phyloP scores from a whole-genome alignment of 2,329 filamentous ascomycete species.

The Cercospora brassicicola region DNA sequence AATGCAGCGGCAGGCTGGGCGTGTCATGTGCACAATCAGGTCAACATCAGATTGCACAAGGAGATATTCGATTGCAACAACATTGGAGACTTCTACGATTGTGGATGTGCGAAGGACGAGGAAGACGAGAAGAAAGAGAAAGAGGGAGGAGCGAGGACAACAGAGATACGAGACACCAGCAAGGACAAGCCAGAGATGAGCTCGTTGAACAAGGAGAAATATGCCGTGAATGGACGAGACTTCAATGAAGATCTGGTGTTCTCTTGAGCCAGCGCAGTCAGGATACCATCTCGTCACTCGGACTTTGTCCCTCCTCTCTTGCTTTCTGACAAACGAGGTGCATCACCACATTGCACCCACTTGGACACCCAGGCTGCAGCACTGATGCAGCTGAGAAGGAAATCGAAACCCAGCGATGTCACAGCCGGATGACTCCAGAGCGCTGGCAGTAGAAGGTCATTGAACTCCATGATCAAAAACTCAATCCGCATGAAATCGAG shows the following conservation, averaged over 20 bases:
- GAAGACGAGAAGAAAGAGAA: conserved; percentile 21
- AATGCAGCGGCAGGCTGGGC: conserved; percentile 65
- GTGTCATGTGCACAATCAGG: conserved; percentile 66
- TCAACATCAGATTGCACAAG: conserved; percentile 63
- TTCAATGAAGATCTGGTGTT: conserved; percentile 34
- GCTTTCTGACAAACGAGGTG: not conserved
- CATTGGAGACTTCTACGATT: conserved; percentile 67
- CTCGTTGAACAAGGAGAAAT: conserved; percentile 31
- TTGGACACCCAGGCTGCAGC: conserved; percentile 20
- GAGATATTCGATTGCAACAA: conserved; percentile 63
- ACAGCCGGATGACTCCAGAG: conserved; percentile 38
- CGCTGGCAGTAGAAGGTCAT: conserved; percentile 5
- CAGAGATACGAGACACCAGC: conserved; percentile 14
- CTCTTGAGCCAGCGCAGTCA: not conserved
- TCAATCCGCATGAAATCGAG: not conserved
- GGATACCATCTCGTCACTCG: not conserved
- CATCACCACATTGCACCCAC: not conserved
- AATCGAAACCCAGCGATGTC: conserved; percentile 34
- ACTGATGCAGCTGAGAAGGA: conserved; percentile 28
- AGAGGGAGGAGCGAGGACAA: conserved; percentile 11
- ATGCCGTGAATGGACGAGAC: conserved; percentile 35
- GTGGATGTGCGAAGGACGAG: conserved; percentile 61
- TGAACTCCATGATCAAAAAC: conserved; percentile 2
- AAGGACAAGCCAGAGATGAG: conserved; percentile 35
- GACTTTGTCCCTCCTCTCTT: not conserved